Base-by-base conservation (phyloP, 768 basidiomycete species). In the Zangia roseola region DNA sequence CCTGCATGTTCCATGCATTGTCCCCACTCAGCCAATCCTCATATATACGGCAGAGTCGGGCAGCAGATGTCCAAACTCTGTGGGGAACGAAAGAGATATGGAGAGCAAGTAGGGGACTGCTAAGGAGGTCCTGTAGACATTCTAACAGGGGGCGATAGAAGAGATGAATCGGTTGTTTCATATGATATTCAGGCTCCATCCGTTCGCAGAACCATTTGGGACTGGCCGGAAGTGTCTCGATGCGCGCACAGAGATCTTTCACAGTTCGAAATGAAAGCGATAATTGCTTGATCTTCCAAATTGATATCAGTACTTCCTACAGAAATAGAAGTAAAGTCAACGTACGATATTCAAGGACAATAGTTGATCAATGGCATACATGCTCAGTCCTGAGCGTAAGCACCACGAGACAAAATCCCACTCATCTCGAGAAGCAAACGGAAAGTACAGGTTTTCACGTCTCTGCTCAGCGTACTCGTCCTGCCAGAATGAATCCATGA, bases 81-180 rank as follows among this genome's bases (percentile, higher is more conserved):
- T 54, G 41, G 5, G 64, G 65, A 16, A 37, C 24, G 16, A 63
- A 58, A 2, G 54, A 46, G 6, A 71, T 54, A 26, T 59, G 40
- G 17, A 64, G 54, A 12, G 52, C 36, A 2, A 72, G 30, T 1
- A 64, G 42, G 1, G 63, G 70, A 47, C 7, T 25, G 9, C 25
- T 25, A 9, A 25, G 25, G 25, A 25, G 25, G 25, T 25, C 25
- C 9, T 25, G 25, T 25, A 25, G 25, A 23, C 65, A 71, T 13
- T 71, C 51, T 5, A 71, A 20, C 5, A 58, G 40, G 43, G 63
- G 52, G 7, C 53, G 53, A 51, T 71, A 71, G 49, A 54, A 69
- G 2, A 72, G 52, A 20, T 33, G 16, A 16, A 67, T 12, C 0
- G 51, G 50, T 1, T 53, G 56, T 26, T 68, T 70, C 13, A 61